phyloP scores from a whole-genome alignment of 495 filamentous ascomycete species.

The Thermochaetoides thermophila region DNA sequence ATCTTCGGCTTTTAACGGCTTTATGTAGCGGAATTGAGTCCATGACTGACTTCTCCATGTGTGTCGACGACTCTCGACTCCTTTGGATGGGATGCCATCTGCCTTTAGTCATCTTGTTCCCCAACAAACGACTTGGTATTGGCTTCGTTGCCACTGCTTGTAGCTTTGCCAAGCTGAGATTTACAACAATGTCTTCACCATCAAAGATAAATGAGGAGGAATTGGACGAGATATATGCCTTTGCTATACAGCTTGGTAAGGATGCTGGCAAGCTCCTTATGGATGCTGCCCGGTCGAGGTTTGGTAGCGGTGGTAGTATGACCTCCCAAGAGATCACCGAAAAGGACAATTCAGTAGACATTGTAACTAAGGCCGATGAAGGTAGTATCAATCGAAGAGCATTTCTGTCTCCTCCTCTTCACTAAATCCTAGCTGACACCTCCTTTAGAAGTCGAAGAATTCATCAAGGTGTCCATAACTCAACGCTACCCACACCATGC shows the following conservation, averaged over 20 bases:
- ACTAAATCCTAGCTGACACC: background rate
- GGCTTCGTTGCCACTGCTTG: too few species aligned
- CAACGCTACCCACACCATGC: conserved; percentile 45
- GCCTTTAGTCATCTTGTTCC: background rate
- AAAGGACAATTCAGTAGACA: conserved; percentile 56
- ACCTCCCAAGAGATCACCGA: conserved; percentile 19
- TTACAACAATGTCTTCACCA: conserved; percentile 2
- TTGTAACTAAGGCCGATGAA: conserved; percentile 57
- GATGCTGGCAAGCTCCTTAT: conserved; percentile 46
- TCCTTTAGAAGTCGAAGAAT: conserved; percentile 45
- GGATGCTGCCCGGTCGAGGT: conserved; percentile 34
- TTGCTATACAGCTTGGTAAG: conserved; percentile 49
- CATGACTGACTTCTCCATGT: background rate
- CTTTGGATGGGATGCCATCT: too few species aligned
- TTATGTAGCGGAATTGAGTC: background rate
- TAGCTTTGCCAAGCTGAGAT: too few species aligned
- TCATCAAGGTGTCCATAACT: conserved; percentile 42
- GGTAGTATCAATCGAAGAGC: conserved; percentile 28
- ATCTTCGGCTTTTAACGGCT: conserved; percentile 10
- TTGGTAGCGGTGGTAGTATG: conserved; percentile 16
- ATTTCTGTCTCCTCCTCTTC: background rate
- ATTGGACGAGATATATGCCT: conserved; percentile 47
- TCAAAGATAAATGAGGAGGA: conserved; percentile 10
- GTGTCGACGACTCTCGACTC: background rate
- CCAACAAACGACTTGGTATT: too few species aligned